Evolutionary conservation across 2,329 filamentous ascomycete genomes (phyloP), one percentile per base, ranked within the genome.

Genomic region (Colletotrichum siamense): DNA sequence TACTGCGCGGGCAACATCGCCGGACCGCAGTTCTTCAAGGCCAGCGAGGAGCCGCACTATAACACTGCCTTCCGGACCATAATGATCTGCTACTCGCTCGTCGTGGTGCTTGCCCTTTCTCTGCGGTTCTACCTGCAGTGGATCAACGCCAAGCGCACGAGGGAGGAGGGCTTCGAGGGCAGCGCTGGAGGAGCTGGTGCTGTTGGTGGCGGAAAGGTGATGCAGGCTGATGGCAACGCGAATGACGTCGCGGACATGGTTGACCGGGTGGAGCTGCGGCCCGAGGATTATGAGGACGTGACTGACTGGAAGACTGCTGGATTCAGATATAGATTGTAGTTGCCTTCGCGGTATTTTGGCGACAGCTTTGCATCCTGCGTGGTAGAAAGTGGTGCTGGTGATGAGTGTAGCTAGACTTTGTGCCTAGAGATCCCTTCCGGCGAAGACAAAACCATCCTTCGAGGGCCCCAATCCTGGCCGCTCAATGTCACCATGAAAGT

Each of bases 261-360:
- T n/a, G 79, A 80, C 13, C 82, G 82, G 34, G 81, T 86, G 0
- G 83, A 85, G 65, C 79, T 89, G 26, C 81, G 83, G 22, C 83
- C 86, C 0, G 85, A 87, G 69, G 88, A 89, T 74, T 89, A 91
- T 73, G 89, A 91, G 24, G 91, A 93, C 81, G 82, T 89, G 4
- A 92, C 91, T 3, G 91, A 93, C 79, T 92, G 90, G 88, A 87
- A 91, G 49, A 91, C 87, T 1, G 81, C 87, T 22, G 91, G 91
- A 0, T 93, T 93, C 77, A 87, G 91, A 57, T 93, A 93, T 82
- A 87, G 91, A 32, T 79, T 77, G 24, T 77, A 55, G 68, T 32
- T 8, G 36, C 26, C 7, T n/a, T n/a, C 0, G 7, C 1, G 12
- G 5, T 15, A 30, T 8, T 9, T 61, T 32, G 18, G 3, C 24